A percentile compares a stretch with the other conserved stretches of the same genome.
phyloP scores from a whole-genome alignment of 2,329 filamentous ascomycete species.

The Fusarium pininemorale region DNA sequence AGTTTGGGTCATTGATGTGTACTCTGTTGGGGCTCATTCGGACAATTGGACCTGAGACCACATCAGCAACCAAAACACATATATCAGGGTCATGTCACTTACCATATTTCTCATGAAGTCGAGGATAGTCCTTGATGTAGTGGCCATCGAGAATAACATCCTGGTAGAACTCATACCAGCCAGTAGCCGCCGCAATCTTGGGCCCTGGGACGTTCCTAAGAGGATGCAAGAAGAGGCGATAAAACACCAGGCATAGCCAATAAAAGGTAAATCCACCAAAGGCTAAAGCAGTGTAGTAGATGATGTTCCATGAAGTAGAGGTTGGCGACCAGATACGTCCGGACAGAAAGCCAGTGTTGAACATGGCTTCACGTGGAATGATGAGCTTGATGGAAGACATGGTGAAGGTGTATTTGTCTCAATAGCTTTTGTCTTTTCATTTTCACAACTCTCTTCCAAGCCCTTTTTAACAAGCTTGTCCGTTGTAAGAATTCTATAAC shows the following conservation, averaged over 20 bases:
- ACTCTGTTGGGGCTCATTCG: neutral
- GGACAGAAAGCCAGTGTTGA: neutral
- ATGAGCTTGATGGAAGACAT: neutral
- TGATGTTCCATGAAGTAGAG: neutral
- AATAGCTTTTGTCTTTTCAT: neutral
- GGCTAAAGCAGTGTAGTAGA: neutral
- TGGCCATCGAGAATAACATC: neutral
- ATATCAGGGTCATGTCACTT: fast-evolving
- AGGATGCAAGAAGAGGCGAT: neutral
- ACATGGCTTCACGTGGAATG: neutral
- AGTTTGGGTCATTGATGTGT: neutral
- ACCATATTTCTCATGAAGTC: neutral
- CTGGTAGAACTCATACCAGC: neutral
- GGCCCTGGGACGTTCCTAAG: neutral
- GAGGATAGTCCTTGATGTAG: neutral
- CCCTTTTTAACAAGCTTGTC: neutral
- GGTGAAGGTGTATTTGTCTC: neutral
- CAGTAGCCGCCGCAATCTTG: neutral
- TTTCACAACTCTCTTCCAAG: fast-evolving
- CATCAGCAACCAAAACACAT: neutral
- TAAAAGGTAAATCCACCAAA: neutral
- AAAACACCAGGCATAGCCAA: neutral
- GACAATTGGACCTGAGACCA: neutral
- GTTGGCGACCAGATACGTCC: neutral
- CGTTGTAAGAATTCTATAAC: neutral